Base-by-base conservation (phyloP, 2,329 filamentous ascomycete species). In the Didymella exigua region DNA sequence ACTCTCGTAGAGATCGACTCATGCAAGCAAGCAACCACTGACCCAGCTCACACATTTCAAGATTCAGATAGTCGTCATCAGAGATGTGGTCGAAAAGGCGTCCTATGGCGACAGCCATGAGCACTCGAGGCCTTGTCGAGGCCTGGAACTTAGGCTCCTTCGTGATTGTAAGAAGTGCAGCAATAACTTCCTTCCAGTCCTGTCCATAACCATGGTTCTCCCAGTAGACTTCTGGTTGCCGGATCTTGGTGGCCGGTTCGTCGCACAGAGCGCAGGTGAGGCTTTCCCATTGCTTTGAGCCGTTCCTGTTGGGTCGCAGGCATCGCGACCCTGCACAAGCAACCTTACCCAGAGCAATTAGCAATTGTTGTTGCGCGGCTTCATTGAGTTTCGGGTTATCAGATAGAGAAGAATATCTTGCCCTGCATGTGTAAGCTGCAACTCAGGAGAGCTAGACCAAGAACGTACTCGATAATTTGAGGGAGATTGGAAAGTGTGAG, bases 21-120 rank as follows among this genome's bases (percentile, higher is more conserved):
- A 98, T 78, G 0, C 89, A 91, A 62, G 89, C 85, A 4, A 97
- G 77, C 68, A 91, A 93, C 84, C 90, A 93, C 66, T 93, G 87
- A 0, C 90, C 92, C 34, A 91, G 77, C 0, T 77, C 72, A 8
- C 90, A 92, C 1, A 77, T 79, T 54, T 87, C 84, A 2, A 97
- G 77, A 60, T 90, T 85, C 26, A 93, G 76, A 48, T 89, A 79
- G 3, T 81, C 78, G 0, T 78, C 59, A 47, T 85, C 81, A 14
- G 79, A 77, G 4, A 86, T 86, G 72, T 96, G 91, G 42, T 83
- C 80, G 23, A 90, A 80, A 34, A 95, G 77, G 40, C 87, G 85
- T 62, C 87, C 85, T 43, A 96, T 78, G 19, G 71, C 65, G 5
- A 74, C 47, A 27, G 72, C 71, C 68, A 74, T 70, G 3, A 69